These are phyloP conservation scores for Malassezia slooffiae DNA, from an alignment of 1,284 basidiomycete species.

Conservation along the genomic window DNA sequence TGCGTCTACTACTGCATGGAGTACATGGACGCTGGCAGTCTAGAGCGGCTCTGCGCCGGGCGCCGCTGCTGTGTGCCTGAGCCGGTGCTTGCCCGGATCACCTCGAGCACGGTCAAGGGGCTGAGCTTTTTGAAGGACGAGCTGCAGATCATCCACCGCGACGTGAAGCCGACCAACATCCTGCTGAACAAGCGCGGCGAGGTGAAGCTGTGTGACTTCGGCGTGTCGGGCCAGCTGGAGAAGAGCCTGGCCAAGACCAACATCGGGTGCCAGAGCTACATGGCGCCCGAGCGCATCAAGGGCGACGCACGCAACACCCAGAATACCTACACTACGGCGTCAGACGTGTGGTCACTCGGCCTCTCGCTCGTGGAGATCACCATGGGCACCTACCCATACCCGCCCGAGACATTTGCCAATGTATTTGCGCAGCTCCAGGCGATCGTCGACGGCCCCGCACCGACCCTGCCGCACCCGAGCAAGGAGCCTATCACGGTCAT, in stretches of 20 bases:
- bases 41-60: slow-evolving; percentile 63
- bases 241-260: slow-evolving; percentile 94
- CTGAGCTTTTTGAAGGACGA: slow-evolving; percentile 92
- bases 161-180: slow-evolving; percentile 96
- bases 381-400: slow-evolving; percentile 85
- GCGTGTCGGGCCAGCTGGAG: slow-evolving; percentile 92
- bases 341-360: slow-evolving; percentile 97
- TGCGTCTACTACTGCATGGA: slow-evolving; percentile 99
- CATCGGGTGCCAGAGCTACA: slow-evolving; percentile 96
- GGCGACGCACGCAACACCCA: slow-evolving; percentile 77
- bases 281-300: slow-evolving; percentile 95
- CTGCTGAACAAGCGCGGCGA: slow-evolving; percentile 78
- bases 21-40: slow-evolving; percentile 89
- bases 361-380: slow-evolving; percentile 88
- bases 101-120: slow-evolving; percentile 72
- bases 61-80: slow-evolving; percentile 58
- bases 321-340: slow-evolving; percentile 87
- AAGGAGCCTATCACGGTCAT: slow-evolving; percentile 5
- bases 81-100: slow-evolving; percentile 71
- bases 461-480: slow-evolving; percentile 57
- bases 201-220: slow-evolving; percentile 94
- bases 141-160: slow-evolving; percentile 90
- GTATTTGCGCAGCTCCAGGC: slow-evolving; percentile 92
- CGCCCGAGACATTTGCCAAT: slow-evolving; percentile 94
- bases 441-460: slow-evolving; percentile 87